phyloP scores from a whole-genome alignment of 75 land plant genomes.

The Sequoiadendron giganteum region DNA sequence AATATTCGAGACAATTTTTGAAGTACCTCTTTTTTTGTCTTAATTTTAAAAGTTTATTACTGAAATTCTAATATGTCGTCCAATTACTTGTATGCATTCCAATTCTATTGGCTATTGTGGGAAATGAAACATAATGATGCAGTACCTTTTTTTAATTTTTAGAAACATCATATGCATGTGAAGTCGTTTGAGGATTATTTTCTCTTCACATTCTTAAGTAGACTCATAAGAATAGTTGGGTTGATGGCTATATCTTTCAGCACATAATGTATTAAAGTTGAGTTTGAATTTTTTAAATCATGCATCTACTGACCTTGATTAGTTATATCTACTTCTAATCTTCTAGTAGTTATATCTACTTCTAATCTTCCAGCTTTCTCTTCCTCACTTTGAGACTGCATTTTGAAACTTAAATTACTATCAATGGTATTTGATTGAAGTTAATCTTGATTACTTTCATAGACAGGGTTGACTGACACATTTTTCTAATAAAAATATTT shows the following conservation, averaged over 20 bases:
- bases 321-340: too few species aligned
- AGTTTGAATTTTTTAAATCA: neutral
- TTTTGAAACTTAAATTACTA: neutral
- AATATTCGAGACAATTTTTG: too few species aligned
- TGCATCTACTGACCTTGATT: neutral
- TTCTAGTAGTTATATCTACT: too few species aligned
- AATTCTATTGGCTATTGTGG: too few species aligned
- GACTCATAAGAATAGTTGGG: slow-evolving; percentile 35
- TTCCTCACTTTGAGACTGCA: neutral
- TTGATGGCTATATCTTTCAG: slow-evolving; percentile 43
- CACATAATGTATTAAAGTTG: slow-evolving; percentile 19
- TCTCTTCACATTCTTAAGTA: slow-evolving; percentile 19
- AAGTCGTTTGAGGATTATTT: too few species aligned
- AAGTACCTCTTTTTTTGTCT: too few species aligned
- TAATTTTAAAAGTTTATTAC: too few species aligned
- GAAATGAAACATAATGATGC: too few species aligned
- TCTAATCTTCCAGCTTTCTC: neutral
- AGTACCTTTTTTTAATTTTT: too few species aligned
- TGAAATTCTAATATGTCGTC: too few species aligned
- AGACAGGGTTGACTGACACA: neutral
- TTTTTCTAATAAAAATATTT: neutral
- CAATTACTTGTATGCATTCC: too few species aligned
- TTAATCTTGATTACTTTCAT: neutral
- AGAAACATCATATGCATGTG: too few species aligned
- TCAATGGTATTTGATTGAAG: neutral